Evolutionary conservation across 2,329 filamentous ascomycete species (phyloP), one percentile per base, ranked within the genome.

Genomic region (Phaeosphaeria sp.): DNA sequence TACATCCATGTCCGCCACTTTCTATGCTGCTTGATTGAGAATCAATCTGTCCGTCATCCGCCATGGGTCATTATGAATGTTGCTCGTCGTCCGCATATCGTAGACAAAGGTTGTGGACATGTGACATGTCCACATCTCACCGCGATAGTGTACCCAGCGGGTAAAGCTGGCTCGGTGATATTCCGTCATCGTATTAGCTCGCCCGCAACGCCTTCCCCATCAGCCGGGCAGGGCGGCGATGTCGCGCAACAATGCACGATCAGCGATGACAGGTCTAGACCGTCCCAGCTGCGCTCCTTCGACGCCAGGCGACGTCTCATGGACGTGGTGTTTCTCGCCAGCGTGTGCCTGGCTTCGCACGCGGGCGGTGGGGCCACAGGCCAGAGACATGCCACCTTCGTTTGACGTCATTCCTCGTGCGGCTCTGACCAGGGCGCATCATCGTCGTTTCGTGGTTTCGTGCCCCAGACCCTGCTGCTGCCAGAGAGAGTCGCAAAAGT

Each of bases 341-440:
- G 44, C n/a, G 44, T 46, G 42, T 39, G 45, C 20, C 24, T 18
- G 39, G 40, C 47, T 39, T n/a, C 15, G 53, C 39, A 46, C 40
- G 27, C 36, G 25, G 44, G 22, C 20, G 20, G 45, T 49, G 52
- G 52, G 52, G 52, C 45, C 30, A 36, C 30, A 36, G 30, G 8
- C 8, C 11, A 36, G 11, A 6, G 30, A 36, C 30, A 36, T 36
- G 30, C 6, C 15, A 27, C 44, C 45, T 36, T 33, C 15, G n/a
- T 9, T 18, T 55, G 53, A 55, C 53, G 53, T 55, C 53, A 55
- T n/a, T n/a, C n/a, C n/a, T n/a, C n/a, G n/a, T n/a, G n/a, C n/a
- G n/a, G n/a, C n/a, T n/a, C n/a, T n/a, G n/a, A n/a, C n/a, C n/a
- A n/a, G n/a, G n/a, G n/a, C n/a, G n/a, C n/a, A n/a, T n/a, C n/a